Evolutionary conservation across 2,329 filamentous ascomycete species (phyloP).

Genomic region (Calonectria leucothoes): DNA sequence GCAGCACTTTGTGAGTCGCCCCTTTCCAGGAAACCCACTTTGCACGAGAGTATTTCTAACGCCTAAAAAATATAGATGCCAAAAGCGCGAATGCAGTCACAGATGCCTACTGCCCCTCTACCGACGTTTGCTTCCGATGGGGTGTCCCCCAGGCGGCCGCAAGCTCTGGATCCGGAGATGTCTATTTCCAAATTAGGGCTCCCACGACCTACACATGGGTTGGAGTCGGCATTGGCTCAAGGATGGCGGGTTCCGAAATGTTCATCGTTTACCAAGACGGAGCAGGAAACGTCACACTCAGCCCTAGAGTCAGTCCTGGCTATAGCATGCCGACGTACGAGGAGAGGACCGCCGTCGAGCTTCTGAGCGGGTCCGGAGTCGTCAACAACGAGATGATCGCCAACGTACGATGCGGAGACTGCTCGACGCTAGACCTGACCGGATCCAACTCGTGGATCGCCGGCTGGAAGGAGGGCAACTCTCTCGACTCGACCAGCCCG

Average conservation of each 20-base stretch:
- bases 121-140: slow-evolving; percentile 64
- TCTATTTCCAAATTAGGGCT: slow-evolving; percentile 71
- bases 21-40: neutral
- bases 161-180: slow-evolving; percentile 61
- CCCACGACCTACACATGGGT: slow-evolving; percentile 67
- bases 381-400: slow-evolving; percentile 64
- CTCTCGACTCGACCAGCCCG: slow-evolving; percentile 57
- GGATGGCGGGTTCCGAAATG: slow-evolving; percentile 69
- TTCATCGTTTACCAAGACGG: slow-evolving; percentile 72
- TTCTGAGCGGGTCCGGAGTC: slow-evolving; percentile 70
- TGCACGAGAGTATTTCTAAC: neutral
- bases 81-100: neutral
- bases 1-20: neutral
- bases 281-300: slow-evolving; percentile 70
- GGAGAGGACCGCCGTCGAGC: slow-evolving; percentile 55
- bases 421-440: slow-evolving; percentile 57
- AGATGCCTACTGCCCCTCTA: slow-evolving; percentile 53
- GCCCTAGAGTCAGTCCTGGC: slow-evolving; percentile 61
- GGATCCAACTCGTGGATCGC: slow-evolving; percentile 62
- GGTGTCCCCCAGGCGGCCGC: slow-evolving; percentile 64
- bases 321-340: slow-evolving; percentile 62
- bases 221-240: slow-evolving; percentile 65
- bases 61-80: neutral
- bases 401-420: slow-evolving; percentile 68
- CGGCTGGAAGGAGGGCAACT: slow-evolving; percentile 61